Evolutionary conservation across 495 filamentous ascomycete genomes (phyloP), one percentile per base, ranked within the genome.

Genomic region (Penicillium ucsense): DNA sequence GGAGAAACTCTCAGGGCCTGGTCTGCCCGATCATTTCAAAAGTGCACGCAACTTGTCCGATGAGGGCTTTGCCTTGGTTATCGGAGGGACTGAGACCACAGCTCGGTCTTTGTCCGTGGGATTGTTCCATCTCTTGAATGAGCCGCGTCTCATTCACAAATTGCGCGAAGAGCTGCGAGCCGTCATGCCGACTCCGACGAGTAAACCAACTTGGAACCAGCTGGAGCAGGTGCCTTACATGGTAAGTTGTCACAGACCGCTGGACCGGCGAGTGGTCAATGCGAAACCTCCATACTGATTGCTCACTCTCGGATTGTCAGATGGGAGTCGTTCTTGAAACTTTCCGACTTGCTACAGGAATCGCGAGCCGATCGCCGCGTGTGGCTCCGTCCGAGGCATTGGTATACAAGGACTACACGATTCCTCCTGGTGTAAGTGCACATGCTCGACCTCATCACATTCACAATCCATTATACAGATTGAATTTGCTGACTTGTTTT

Each of bases 171-270:
- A 72, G 37, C 39, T 72, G n/a, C 50, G 57, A 36, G 12, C 42
- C 4, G 61, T 62, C 2, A 64, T 70, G 46, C 66, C 66, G 0
- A 55, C 54, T 9, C 57, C 62, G 8, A 33, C 52, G 5, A 37
- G 38, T n/a, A 28, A 50, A 4, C 55, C 64, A 1, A 52, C 62
- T 1, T 71, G 62, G 65, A 57, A 50, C 11, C 52, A 71, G 41
- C 62, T 82, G 29, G 74, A 81, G 45, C 42, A 68, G 31, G 56
- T 82, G 2, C 74, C 78, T 0, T 79, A 78, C 47, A 40, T 82
- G 43, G 63, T 63, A 50, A 10, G 48, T 52, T 4, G 20, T 20
- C 20, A 20, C 20, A 20, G 20, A 20, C 20, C 20, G 20, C 20
- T 20, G 20, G 20, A 20, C 20, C 20, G 20, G 20, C 20, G 20